Conservation (phyloP, 2,329 filamentous ascomycete species). For the Verticillium tricorpus region DNA sequence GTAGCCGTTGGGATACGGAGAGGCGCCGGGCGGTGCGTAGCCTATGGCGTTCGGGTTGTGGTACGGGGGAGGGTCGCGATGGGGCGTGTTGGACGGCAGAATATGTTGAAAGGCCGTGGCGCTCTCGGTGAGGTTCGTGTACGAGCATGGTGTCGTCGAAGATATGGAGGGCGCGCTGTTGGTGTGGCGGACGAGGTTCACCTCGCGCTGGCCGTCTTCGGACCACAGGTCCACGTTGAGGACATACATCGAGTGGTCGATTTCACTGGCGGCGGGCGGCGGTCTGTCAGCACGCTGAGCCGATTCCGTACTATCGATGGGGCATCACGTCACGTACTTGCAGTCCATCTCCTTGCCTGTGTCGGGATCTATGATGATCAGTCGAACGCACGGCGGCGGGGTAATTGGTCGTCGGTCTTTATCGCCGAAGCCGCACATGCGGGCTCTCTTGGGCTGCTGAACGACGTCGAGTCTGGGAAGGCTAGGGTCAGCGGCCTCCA, state of each 20-base stretch:
- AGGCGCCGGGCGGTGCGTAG: neutral
- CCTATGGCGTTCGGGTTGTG: neutral
- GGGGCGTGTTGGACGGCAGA: conserved; percentile 11
- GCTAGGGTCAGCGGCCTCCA: neutral
- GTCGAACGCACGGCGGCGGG: conserved; percentile 83
- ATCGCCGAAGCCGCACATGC: conserved; percentile 98
- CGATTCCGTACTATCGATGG: neutral
- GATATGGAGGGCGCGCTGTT: conserved; percentile 73
- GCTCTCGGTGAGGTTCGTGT: conserved; percentile 36
- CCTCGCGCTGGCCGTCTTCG: conserved; percentile 59
- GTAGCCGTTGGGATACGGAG: conserved; percentile 4
- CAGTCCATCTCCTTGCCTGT: conserved; percentile 80
- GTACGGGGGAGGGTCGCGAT: neutral
- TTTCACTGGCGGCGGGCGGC: conserved; percentile 46
- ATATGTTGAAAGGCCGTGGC: conserved; percentile 14
- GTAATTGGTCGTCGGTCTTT: conserved; percentile 98
- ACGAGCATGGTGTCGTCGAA: conserved; percentile 74
- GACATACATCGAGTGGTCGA: conserved; percentile 46
- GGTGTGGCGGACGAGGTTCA: conserved; percentile 60
- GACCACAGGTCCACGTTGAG: conserved; percentile 66
- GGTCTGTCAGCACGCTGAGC: conserved; percentile 18
- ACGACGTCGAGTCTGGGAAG: conserved; percentile 64
- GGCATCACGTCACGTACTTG: conserved; percentile 52
- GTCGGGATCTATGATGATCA: conserved; percentile 69
- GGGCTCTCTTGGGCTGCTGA: conserved; percentile 87